Evolutionary conservation across 2,329 filamentous ascomycete genomes (phyloP).

Genomic region (Pseudogymnoascus sp.): DNA sequence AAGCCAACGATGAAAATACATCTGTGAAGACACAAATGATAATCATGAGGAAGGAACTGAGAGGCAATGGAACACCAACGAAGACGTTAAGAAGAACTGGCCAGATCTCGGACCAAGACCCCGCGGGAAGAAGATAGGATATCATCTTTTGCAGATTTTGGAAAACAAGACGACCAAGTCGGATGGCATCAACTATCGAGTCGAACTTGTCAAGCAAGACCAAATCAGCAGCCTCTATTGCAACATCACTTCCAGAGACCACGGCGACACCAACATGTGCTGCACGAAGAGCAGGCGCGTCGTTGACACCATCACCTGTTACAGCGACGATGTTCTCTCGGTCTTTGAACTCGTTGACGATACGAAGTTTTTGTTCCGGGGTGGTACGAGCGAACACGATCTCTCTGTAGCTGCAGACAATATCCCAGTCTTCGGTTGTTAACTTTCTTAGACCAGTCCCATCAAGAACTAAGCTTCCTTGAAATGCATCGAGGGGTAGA

Average conservation of each 20-base stretch:
- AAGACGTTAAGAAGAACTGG: constrained; percentile 48
- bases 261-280: constrained; percentile 53
- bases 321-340: constrained; percentile 35
- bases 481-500: no score
- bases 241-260: constrained; percentile 50
- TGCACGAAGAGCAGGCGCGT: constrained; percentile 46
- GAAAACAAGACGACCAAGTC: constrained; percentile 68
- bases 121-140: constrained; percentile 48
- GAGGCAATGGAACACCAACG: constrained; percentile 43
- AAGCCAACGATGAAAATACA: constrained; percentile 40
- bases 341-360: constrained; percentile 32
- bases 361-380: constrained; percentile 35
- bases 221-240: constrained; percentile 55
- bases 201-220: constrained; percentile 60
- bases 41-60: constrained; percentile 46
- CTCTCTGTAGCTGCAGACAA: constrained; percentile 43
- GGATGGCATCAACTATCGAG: constrained; percentile 62
- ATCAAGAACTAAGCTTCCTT: no score
- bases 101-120: constrained; percentile 49
- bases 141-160: constrained; percentile 65
- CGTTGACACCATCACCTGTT: constrained; percentile 41
- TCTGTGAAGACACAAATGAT: constrained; percentile 50
- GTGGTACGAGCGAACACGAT: constrained; percentile 37
- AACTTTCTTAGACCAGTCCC: no score
- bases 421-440: constrained; percentile 32